phyloP scores from a whole-genome alignment of 352 stramenopile species.

The Pythium phragmiticola region DNA sequence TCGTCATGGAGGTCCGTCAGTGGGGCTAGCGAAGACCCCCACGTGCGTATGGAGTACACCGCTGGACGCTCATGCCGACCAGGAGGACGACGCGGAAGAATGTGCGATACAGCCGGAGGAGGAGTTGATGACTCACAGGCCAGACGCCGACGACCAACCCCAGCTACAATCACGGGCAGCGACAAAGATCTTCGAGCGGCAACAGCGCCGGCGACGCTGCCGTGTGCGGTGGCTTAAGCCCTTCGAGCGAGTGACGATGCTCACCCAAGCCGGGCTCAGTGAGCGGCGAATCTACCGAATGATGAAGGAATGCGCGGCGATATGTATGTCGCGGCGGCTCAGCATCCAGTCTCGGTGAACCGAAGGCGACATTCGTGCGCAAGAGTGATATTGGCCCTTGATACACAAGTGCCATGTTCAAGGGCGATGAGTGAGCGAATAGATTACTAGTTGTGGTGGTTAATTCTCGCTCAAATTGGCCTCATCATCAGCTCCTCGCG shows the following conservation, averaged over 20 bases:
- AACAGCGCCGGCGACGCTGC: slow-evolving; percentile 14
- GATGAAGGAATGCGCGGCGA: slow-evolving; percentile 55
- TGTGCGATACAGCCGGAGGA: neutral
- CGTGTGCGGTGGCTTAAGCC: slow-evolving; percentile 30
- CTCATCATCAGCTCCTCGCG: too few species aligned
- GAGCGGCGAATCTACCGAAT: slow-evolving; percentile 52
- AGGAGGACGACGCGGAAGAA: neutral
- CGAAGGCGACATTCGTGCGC: too few species aligned
- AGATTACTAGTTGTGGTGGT: too few species aligned
- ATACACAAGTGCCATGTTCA: neutral
- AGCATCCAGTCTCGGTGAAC: slow-evolving; percentile 15
- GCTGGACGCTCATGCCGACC: slow-evolving; percentile 8
- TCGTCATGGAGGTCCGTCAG: slow-evolving; percentile 26
- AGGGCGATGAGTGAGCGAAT: neutral
- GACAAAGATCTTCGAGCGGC: slow-evolving; percentile 10
- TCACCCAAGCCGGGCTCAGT: slow-evolving; percentile 43
- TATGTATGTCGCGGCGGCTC: slow-evolving; percentile 46
- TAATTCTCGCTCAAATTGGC: too few species aligned
- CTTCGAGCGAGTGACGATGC: slow-evolving; percentile 37
- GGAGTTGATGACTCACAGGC: neutral
- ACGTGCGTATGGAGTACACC: slow-evolving; percentile 23
- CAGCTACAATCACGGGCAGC: slow-evolving; percentile 2
- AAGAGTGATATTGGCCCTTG: neutral
- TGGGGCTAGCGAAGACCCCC: slow-evolving; percentile 29
- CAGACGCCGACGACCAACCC: slow-evolving; percentile 10